phyloP scores from a whole-genome alignment of 768 basidiomycete genomes.

The Inosperma sp. region DNA sequence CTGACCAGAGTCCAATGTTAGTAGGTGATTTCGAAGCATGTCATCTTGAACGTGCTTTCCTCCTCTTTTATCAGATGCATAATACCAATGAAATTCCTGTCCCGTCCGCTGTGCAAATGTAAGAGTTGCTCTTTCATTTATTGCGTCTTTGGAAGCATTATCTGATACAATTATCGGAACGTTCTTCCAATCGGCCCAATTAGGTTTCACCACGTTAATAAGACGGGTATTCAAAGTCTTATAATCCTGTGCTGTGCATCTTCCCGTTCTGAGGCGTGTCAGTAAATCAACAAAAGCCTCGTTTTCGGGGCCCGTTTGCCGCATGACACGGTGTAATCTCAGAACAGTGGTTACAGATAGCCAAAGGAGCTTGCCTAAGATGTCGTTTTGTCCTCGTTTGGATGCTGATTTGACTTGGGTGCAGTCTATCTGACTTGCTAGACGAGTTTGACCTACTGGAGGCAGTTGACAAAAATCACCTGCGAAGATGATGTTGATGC shows the following conservation, averaged over 20 bases:
- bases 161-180: conserved; percentile 34
- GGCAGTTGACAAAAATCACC: conserved; percentile 43
- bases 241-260: conserved; percentile 25
- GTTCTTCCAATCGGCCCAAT: conserved; percentile 22
- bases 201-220: neutral
- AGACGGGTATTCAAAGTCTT: conserved; percentile 16
- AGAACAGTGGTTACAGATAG: conserved; percentile 28
- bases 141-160: conserved; percentile 33
- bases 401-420: neutral
- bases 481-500: conserved; percentile 38
- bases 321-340: conserved; percentile 21
- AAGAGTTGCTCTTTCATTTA: conserved; percentile 27
- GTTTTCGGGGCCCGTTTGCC: conserved; percentile 25
- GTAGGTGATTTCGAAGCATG: conserved; percentile 9
- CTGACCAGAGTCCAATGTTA: conserved; percentile 19
- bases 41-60: conserved; percentile 11
- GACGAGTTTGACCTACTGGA: conserved; percentile 27
- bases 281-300: conserved; percentile 21
- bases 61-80: conserved; percentile 21
- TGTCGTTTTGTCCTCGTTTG: conserved; percentile 12
- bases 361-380: conserved; percentile 34
- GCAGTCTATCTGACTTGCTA: conserved; percentile 20
- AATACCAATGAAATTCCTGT: conserved; percentile 25
- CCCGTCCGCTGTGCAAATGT: conserved; percentile 24
- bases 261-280: conserved; percentile 19